Evolutionary conservation across 1,284 basidiomycete genomes (phyloP).

Genomic region (Singerocomus inundabilis): DNA sequence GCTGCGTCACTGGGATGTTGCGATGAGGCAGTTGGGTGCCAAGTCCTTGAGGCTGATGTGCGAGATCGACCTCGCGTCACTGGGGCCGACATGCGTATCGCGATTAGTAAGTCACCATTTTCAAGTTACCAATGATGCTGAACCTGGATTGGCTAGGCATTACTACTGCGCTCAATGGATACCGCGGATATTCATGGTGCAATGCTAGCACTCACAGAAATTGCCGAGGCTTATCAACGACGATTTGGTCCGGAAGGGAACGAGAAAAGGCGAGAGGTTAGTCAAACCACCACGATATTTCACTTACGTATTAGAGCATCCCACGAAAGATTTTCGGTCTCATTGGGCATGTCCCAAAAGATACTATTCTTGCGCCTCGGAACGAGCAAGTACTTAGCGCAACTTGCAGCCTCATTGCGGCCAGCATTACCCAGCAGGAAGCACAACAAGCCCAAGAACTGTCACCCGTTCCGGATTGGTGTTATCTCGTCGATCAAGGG

Average conservation of each 20-base stretch:
- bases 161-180: slow-evolving; percentile 66
- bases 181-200: slow-evolving; percentile 77
- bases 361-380: slow-evolving; percentile 62
- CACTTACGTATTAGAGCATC: slow-evolving; percentile 1
- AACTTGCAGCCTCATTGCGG: slow-evolving; percentile 72
- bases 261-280: slow-evolving; percentile 41
- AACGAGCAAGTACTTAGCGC: slow-evolving; percentile 76
- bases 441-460: slow-evolving; percentile 38
- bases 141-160: slow-evolving; percentile 42
- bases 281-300: slow-evolving; percentile 4
- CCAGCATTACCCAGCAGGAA: slow-evolving; percentile 59
- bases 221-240: slow-evolving; percentile 55
- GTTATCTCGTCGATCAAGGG: slow-evolving; percentile 66
- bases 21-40: slow-evolving; percentile 81
- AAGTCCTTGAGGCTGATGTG: slow-evolving; percentile 73
- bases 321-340: slow-evolving; percentile 53
- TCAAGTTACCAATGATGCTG: slow-evolving; percentile 8
- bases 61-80: slow-evolving; percentile 51
- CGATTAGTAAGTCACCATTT: slow-evolving; percentile 46
- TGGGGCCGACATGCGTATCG: slow-evolving; percentile 50
- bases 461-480: slow-evolving; percentile 59
- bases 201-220: slow-evolving; percentile 71
- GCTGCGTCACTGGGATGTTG: slow-evolving; percentile 86
- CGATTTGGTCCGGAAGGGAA: slow-evolving; percentile 28
- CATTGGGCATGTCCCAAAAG: slow-evolving; percentile 53